Percentiles rank a stretch among this genome's conserved stretches.
phyloP scores from a whole-genome alignment of 129 eudicot species.

The Lactuca sativa region DNA sequence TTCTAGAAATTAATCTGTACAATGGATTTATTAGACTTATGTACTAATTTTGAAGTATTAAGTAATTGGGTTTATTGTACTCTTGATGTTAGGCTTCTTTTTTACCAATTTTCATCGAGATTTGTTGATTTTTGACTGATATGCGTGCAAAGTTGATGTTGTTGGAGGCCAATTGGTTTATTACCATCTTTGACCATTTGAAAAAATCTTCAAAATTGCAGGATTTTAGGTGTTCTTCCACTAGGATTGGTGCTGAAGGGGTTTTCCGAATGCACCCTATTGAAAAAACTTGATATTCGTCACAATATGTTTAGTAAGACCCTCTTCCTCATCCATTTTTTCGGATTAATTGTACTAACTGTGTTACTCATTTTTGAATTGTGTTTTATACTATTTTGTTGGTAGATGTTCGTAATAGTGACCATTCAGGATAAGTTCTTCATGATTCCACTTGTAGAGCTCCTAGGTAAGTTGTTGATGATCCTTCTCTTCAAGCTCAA shows the following conservation, averaged over 20 bases:
- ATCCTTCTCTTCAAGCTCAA: conserved; percentile 42
- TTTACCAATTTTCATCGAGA: background rate
- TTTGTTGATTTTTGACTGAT: background rate
- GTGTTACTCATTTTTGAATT: too few relatives aligned
- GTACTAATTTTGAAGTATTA: conserved; percentile 1
- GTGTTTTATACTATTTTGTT: too few relatives aligned
- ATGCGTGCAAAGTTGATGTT: conserved; percentile 70
- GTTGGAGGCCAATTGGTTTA: too few relatives aligned
- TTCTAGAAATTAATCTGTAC: background rate
- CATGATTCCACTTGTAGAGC: conserved; percentile 29
- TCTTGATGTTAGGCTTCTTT: background rate
- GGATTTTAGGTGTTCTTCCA: too few relatives aligned
- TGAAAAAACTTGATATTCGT: too few relatives aligned
- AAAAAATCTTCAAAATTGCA: too few relatives aligned
- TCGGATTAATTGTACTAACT: background rate
- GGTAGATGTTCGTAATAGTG: conserved; percentile 42
- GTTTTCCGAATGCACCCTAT: too few relatives aligned
- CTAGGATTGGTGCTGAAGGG: too few relatives aligned
- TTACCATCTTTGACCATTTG: too few relatives aligned
- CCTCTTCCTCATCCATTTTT: conserved; percentile 8
- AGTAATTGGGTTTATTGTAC: background rate
- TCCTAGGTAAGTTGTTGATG: conserved; percentile 55
- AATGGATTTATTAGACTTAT: background rate
- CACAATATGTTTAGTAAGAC: too few relatives aligned
- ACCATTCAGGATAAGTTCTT: conserved; percentile 44